Conservation (phyloP, 2,329 filamentous ascomycete species). For the Emericellopsis atlantica region DNA sequence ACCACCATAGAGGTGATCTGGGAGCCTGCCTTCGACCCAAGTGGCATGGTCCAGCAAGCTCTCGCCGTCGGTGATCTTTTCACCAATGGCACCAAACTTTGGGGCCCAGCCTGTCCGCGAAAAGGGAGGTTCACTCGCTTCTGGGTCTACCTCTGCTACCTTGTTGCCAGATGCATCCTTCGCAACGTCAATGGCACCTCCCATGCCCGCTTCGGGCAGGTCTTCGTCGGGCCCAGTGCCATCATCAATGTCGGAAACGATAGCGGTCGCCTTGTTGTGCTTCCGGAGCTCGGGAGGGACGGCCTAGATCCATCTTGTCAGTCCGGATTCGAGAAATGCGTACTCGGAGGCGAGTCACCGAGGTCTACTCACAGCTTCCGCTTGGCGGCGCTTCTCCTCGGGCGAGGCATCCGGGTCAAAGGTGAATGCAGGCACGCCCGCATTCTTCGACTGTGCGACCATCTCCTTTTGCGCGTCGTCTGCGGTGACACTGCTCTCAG, state of each 20-base stretch:
- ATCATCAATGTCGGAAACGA: slow-evolving; percentile 72
- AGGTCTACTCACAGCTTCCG: slow-evolving; percentile 49
- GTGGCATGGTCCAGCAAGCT: slow-evolving; percentile 80
- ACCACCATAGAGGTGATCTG: slow-evolving; percentile 87
- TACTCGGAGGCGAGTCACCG: too few relatives aligned
- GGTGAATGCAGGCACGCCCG: slow-evolving; percentile 66
- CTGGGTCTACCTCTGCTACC: slow-evolving; percentile 36
- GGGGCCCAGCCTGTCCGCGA: slow-evolving; percentile 74
- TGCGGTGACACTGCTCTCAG: slow-evolving; percentile 52
- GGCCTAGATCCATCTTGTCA: slow-evolving; percentile 12
- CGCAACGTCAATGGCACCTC: slow-evolving; percentile 46
- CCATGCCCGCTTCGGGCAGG: slow-evolving; percentile 62
- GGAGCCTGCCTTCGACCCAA: slow-evolving; percentile 68
- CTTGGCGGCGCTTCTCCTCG: slow-evolving; percentile 74
- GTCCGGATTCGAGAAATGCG: not conserved
- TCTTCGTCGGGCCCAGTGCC: slow-evolving; percentile 59
- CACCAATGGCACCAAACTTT: slow-evolving; percentile 59
- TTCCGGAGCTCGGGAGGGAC: slow-evolving; percentile 24
- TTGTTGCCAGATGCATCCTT: slow-evolving; percentile 35
- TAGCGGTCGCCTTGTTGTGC: slow-evolving; percentile 46
- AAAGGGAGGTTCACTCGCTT: slow-evolving; percentile 34
- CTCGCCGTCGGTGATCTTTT: slow-evolving; percentile 43
- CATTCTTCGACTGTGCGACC: slow-evolving; percentile 64
- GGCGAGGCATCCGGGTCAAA: slow-evolving; percentile 79
- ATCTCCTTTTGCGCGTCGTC: slow-evolving; percentile 63